Conservation (phyloP, 371 early-diverging fungal genomes). For the Dichotomocladium elegans region DNA sequence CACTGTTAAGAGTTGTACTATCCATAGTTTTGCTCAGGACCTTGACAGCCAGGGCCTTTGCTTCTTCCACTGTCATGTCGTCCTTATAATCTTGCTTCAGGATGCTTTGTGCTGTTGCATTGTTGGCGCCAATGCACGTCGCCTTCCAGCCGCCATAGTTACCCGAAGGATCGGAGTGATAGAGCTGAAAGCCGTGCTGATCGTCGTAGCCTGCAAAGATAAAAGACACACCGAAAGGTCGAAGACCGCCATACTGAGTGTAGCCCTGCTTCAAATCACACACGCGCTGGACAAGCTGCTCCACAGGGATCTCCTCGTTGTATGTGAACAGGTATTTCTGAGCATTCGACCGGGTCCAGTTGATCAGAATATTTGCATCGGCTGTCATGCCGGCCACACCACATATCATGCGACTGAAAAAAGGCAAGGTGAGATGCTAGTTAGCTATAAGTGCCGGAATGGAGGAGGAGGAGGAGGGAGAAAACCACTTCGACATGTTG, state of each 20-base stretch:
- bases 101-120: conserved; percentile 85
- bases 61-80: conserved; percentile 82
- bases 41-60: conserved; percentile 85
- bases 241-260: conserved; percentile 97
- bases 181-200: conserved; percentile 91
- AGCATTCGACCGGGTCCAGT: conserved; percentile 85
- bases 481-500: too few species aligned
- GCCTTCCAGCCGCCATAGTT: conserved; percentile 99
- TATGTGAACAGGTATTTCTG: conserved; percentile 89
- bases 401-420: conserved; percentile 78
- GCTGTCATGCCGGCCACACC: conserved; percentile 99
- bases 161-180: conserved; percentile 98
- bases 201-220: conserved; percentile 95
- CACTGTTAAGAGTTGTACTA: conserved; percentile 80
- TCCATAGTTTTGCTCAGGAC: conserved; percentile 96
- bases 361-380: conserved; percentile 96
- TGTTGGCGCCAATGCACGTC: conserved; percentile 95
- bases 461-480: background rate
- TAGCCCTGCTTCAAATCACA: conserved; percentile 98
- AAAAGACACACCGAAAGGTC: conserved; percentile 99
- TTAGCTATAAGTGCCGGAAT: background rate
- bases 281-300: conserved; percentile 91
- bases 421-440: background rate
- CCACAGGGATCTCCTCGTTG: conserved; percentile 88
- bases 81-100: conserved; percentile 96